Conservation (phyloP, 2,329 filamentous ascomycete genomes). For the Microdochium trichocladiopsis region DNA sequence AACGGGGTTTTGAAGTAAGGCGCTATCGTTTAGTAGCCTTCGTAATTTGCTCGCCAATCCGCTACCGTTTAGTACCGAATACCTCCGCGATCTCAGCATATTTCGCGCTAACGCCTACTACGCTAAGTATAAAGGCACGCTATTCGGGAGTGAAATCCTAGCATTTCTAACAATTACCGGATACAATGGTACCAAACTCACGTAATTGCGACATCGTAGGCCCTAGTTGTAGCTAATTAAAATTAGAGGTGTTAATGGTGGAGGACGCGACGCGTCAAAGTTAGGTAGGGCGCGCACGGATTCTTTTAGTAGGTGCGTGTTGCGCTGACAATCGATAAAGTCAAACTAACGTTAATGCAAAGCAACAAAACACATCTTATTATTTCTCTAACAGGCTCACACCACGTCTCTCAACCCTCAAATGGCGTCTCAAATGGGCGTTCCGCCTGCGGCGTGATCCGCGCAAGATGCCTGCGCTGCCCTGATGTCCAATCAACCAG, state of each 20-base stretch:
- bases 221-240: background rate
- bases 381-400: background rate
- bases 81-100: background rate
- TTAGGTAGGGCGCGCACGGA: background rate
- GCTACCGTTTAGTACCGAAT: background rate
- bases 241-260: background rate
- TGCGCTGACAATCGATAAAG: too few relatives aligned
- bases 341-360: background rate
- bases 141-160: background rate
- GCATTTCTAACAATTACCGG: background rate
- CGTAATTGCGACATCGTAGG: background rate
- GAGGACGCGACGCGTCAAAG: too few relatives aligned
- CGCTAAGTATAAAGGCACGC: background rate
- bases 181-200: background rate
- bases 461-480: slow-evolving; percentile 69
- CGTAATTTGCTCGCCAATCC: background rate
- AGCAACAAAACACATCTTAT: background rate
- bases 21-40: background rate
- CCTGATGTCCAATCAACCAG: slow-evolving; percentile 77
- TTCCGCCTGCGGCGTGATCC: slow-evolving; percentile 80
- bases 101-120: background rate
- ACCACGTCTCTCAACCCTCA: slow-evolving; percentile 9
- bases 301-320: background rate
- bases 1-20: background rate
- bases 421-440: slow-evolving; percentile 65